Base-by-base conservation (phyloP, 2,329 filamentous ascomycete species). In the Verticillium nonalfalfae region DNA sequence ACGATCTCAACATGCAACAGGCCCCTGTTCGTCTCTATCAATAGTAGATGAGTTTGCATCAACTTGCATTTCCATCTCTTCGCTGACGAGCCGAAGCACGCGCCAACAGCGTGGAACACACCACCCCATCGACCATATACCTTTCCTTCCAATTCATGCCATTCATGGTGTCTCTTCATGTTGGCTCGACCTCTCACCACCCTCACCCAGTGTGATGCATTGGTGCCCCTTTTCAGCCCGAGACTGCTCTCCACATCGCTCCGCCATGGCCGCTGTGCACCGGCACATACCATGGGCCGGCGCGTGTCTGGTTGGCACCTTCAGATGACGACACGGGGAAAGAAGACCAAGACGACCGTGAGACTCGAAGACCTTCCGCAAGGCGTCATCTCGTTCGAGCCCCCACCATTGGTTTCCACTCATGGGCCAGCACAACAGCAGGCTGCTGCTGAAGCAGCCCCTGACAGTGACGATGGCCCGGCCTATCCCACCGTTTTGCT, bases 401-500 rank as follows among this genome's bases (percentile, higher is more conserved):
- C 72, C n/a, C 65, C 14, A n/a, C 21, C 15, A 26, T 7, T 26
- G 13, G 38, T 26, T 26, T 3, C 26, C 26, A 26, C 38, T 33
- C 18, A 31, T 33, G 39, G 40, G 15, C 21, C 56, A n/a, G 31
- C 26, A 26, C 26, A 26, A 26, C 26, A 59, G 62, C 68, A 61
- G 59, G 63, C 39, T 55, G 56, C 56, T 52, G 38, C 34, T 6
- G 61, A 69, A 40, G 66, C 79, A 63, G 77, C 83, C 33, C 74
- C 87, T 35, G 69, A 78, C 60, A 72, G 78, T 64, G 74, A 78
- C 33, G 73, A 78, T 60, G 76, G 68, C 15, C 82, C 84, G 15
- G 71, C 78, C 5, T 97, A 97, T 74, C 93, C 95, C 15, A 90
- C 91, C n/a, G 90, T 98, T 57, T 79, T 98, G 62, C 85, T 92